phyloP scores from a whole-genome alignment of 495 filamentous ascomycete genomes.

The Penicillium lagena region DNA sequence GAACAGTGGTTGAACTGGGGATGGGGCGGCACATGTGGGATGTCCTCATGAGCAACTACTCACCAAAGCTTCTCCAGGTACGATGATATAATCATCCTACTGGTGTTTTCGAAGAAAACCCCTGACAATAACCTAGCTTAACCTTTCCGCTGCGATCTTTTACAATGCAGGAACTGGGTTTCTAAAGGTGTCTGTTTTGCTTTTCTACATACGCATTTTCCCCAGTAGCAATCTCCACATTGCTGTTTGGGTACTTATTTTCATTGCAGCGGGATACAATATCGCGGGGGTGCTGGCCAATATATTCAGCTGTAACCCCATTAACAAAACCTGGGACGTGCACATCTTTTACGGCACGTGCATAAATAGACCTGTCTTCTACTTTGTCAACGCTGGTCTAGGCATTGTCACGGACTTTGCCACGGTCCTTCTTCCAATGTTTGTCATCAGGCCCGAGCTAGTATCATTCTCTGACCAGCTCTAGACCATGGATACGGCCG shows the following conservation, averaged over 20 bases:
- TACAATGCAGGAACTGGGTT: slow-evolving; percentile 33
- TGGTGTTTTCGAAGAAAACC: too few species aligned
- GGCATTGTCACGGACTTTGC: slow-evolving; percentile 32
- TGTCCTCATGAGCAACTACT: slow-evolving; percentile 7
- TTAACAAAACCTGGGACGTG: slow-evolving; percentile 24
- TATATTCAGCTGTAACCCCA: slow-evolving; percentile 24
- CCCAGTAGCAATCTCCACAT: slow-evolving; percentile 27
- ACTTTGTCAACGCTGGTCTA: slow-evolving; percentile 31
- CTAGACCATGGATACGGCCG: too few species aligned
- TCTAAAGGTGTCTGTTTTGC: slow-evolving; percentile 36
- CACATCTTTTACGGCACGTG: slow-evolving; percentile 16
- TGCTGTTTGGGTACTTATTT: slow-evolving; percentile 23
- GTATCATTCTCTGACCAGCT: too few species aligned
- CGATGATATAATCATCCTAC: too few species aligned
- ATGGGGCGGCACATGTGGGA: slow-evolving; percentile 27
- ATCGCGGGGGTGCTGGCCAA: slow-evolving; percentile 29
- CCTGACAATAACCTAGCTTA: slow-evolving; percentile 10
- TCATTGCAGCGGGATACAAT: slow-evolving; percentile 28
- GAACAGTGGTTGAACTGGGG: slow-evolving; percentile 21
- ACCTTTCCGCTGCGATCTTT: slow-evolving; percentile 21
- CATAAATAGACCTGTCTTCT: slow-evolving; percentile 23
- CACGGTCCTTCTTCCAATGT: too few species aligned
- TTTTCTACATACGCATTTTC: slow-evolving; percentile 46
- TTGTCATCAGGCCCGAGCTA: too few species aligned
- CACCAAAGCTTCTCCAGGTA: slow-evolving; percentile 13